A percentile compares a stretch with the other conserved stretches of the same genome.
These are phyloP conservation scores for Calocybe indica DNA, from an alignment of 768 basidiomycete species.

Conservation along the genomic window DNA sequence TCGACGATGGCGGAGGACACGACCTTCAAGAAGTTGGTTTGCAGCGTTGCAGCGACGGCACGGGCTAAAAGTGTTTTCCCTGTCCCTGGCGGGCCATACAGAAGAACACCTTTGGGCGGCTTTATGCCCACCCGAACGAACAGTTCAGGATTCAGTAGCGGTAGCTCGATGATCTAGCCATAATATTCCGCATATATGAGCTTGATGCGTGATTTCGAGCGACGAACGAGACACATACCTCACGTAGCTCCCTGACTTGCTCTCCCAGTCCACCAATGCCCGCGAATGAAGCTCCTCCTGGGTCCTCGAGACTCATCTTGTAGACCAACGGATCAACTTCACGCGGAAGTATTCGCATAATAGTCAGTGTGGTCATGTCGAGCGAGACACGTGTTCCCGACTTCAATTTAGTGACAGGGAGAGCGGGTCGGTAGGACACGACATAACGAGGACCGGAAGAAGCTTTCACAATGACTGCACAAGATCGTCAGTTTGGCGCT, in stretches of 20 bases:
- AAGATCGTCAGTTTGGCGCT: not conserved
- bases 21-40: constrained; percentile 97
- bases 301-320: constrained; percentile 99
- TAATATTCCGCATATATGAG: too few species aligned
- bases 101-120: constrained; percentile 92
- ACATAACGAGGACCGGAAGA: constrained; percentile 98
- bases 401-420: constrained; percentile 91
- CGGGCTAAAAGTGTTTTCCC: constrained; percentile 94
- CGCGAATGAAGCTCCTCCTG: constrained; percentile 91
- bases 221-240: constrained; percentile 44
- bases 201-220: not conserved
- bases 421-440: constrained; percentile 90
- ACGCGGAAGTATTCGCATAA: constrained; percentile 96
- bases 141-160: constrained; percentile 88
- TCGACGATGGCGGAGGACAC: constrained; percentile 97
- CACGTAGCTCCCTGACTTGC: constrained; percentile 94
- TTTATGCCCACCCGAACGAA: constrained; percentile 95
- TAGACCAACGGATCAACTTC: constrained; percentile 98
- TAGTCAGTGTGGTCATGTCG: constrained; percentile 98
- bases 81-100: constrained; percentile 95
- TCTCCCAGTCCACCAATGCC: constrained; percentile 95
- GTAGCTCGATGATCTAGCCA: constrained; percentile 86
- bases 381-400: constrained; percentile 92
- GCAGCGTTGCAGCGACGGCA: constrained; percentile 91
- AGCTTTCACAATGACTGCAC: constrained; percentile 92